A percentile compares a stretch with the other conserved stretches of the same genome.
These are phyloP conservation scores for Plasmodium gonderi DNA, from an alignment of 169 alveolate species.

Conservation along the genomic window DNA sequence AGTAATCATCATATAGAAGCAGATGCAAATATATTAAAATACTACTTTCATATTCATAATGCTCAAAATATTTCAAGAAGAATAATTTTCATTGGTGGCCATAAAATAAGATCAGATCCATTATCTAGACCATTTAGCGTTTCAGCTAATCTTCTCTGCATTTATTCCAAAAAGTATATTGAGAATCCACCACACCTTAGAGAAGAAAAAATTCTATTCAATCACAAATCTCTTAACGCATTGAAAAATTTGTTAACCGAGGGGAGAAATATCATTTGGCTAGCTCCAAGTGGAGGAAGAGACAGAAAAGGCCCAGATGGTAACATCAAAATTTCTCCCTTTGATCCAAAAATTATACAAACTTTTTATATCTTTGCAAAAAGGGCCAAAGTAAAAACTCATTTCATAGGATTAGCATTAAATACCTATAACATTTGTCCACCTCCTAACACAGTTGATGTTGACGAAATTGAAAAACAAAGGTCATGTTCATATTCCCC, in stretches of 20 bases:
- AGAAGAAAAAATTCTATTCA: constrained; percentile 69
- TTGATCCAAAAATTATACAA: constrained; percentile 71
- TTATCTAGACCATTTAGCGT: constrained; percentile 71
- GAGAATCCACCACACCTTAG: constrained; percentile 69
- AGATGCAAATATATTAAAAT: constrained; percentile 74
- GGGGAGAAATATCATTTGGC: constrained; percentile 72
- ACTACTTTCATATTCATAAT: constrained; percentile 37
- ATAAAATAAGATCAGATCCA: constrained; percentile 73
- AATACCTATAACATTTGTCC: constrained; percentile 73
- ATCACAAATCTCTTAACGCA: constrained; percentile 62
- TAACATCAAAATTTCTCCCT: constrained; percentile 42
- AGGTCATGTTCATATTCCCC: constrained; percentile 68
- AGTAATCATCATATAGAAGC: constrained; percentile 77
- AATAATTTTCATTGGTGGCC: constrained; percentile 75
- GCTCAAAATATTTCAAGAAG: constrained; percentile 51
- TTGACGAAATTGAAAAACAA: constrained; percentile 74
- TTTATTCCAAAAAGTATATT: constrained; percentile 71
- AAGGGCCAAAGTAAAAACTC: constrained; percentile 64
- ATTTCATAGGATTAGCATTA: constrained; percentile 72
- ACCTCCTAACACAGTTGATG: constrained; percentile 69
- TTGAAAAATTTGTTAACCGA: constrained; percentile 44
- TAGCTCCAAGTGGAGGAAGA: constrained; percentile 75
- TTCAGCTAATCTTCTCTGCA: constrained; percentile 58
- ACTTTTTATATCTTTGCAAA: constrained; percentile 66
- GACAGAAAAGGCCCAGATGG: constrained; percentile 61